phyloP scores from a whole-genome alignment of 83 land plant genomes.

The Picea abies region DNA sequence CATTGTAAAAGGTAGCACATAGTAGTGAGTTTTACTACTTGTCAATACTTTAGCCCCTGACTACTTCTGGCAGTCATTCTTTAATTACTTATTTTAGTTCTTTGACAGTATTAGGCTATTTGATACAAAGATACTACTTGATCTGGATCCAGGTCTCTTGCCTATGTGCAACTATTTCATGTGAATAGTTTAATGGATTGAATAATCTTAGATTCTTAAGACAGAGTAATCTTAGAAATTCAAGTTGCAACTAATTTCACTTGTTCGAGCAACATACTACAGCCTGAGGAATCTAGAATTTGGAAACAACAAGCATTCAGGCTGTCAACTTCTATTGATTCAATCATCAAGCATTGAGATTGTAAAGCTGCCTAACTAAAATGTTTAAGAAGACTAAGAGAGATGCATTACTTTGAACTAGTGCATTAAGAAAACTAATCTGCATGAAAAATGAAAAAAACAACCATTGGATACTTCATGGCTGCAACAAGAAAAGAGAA shows the following conservation, averaged over 20 bases:
- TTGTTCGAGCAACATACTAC: neutral
- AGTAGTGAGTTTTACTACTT: neutral
- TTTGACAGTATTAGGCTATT: neutral
- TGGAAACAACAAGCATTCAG: no score
- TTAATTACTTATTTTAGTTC: neutral
- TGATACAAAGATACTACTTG: neutral
- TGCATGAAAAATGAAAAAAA: neutral
- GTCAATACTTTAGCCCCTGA: neutral
- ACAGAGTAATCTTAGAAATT: neutral
- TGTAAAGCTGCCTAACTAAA: no score
- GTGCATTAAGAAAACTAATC: neutral
- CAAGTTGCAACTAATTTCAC: neutral
- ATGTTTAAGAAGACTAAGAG: no score
- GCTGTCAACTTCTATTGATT: no score
- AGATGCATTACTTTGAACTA: neutral
- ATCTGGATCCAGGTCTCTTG: neutral
- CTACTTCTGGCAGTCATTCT: neutral
- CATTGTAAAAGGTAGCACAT: neutral
- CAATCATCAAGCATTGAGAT: no score
- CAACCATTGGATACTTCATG: neutral
- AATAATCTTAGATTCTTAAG: neutral
- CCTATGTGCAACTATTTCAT: neutral
- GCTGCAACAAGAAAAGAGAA: neutral
- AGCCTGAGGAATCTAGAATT: neutral
- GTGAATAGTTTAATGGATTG: neutral